A percentile compares a stretch with the other conserved stretches of the same genome.
Evolutionary conservation across 331 rosid species (phyloP).

Genomic region (Quercus phellos): DNA sequence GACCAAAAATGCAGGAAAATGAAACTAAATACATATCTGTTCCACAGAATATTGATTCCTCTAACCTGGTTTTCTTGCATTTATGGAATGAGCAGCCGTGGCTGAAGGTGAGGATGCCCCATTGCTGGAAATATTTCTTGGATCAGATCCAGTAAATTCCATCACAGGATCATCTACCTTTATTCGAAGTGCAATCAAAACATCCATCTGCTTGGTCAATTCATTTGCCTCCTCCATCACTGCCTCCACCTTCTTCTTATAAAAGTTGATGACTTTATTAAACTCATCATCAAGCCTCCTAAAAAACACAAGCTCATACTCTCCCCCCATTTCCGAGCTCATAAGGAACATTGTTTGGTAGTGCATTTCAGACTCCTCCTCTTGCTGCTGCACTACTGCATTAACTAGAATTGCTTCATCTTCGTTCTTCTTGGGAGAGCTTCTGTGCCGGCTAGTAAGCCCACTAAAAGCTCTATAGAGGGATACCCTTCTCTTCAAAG

Average conservation of each 20-base stretch:
- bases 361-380: slow-evolving; percentile 29
- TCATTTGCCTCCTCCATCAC: slow-evolving; percentile 58
- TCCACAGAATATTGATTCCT: neutral
- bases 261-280: slow-evolving; percentile 59
- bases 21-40: neutral
- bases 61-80: slow-evolving; percentile 33
- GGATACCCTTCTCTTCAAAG: slow-evolving; percentile 44
- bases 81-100: slow-evolving; percentile 5
- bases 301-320: slow-evolving; percentile 44
- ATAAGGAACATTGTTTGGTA: slow-evolving; percentile 49
- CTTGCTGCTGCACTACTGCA: slow-evolving; percentile 20
- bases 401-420: slow-evolving; percentile 47
- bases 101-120: slow-evolving; percentile 18
- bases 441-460: slow-evolving; percentile 30
- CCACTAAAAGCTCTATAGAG: slow-evolving; percentile 74
- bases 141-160: slow-evolving; percentile 8
- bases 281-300: slow-evolving; percentile 62
- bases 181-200: slow-evolving; percentile 57
- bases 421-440: slow-evolving; percentile 29
- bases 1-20: too few relatives aligned
- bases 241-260: slow-evolving; percentile 40
- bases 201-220: slow-evolving; percentile 61
- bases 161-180: slow-evolving; percentile 51
- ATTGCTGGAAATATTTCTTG: slow-evolving; percentile 8
- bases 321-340: slow-evolving; percentile 38